A percentile compares a stretch with the other conserved stretches of the same genome.
Evolutionary conservation across 176 grass and related monocot genomes (phyloP).

Genomic region (Eragrostis nindensis): DNA sequence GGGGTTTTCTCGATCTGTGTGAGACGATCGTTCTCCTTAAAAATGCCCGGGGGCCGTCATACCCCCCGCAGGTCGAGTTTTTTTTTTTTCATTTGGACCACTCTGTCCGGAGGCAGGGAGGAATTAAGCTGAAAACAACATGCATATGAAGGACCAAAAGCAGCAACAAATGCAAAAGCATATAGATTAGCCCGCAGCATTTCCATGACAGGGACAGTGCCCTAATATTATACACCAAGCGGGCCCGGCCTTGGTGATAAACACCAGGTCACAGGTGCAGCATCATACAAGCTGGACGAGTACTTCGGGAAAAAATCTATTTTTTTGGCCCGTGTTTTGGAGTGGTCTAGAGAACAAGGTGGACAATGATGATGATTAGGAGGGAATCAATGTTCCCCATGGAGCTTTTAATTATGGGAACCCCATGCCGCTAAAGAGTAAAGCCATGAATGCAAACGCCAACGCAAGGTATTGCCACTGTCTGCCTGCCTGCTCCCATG

Average conservation of each 20-base stretch:
- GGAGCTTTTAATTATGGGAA: constrained; percentile 53
- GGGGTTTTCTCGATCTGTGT: too few relatives aligned
- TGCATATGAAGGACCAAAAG: constrained; percentile 23
- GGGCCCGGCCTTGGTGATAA: constrained; percentile 27
- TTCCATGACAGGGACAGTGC: constrained; percentile 44
- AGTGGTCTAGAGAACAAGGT: constrained; percentile 39
- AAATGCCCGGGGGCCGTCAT: too few relatives aligned
- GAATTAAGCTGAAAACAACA: constrained; percentile 49
- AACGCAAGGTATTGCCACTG: constrained; percentile 1
- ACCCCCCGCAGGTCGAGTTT: too few relatives aligned
- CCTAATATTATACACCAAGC: constrained; percentile 46
- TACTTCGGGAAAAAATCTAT: background rate
- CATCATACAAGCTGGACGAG: constrained; percentile 24
- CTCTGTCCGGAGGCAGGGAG: constrained; percentile 9
- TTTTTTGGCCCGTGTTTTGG: constrained; percentile 6
- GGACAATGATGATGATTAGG: constrained; percentile 69
- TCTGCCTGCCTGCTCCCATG: background rate
- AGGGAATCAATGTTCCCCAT: constrained; percentile 61
- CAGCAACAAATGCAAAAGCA: constrained; percentile 25
- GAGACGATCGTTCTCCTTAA: too few relatives aligned
- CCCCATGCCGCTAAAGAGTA: constrained; percentile 65
- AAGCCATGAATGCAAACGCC: constrained; percentile 27
- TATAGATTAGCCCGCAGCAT: constrained; percentile 22
- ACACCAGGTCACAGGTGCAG: constrained; percentile 22
- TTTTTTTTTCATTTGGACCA: constrained; percentile 54